Percentiles rank a stretch among this genome's conserved stretches.
phyloP scores from a whole-genome alignment of 352 stramenopile species.

The Sclerospora graminicola region DNA sequence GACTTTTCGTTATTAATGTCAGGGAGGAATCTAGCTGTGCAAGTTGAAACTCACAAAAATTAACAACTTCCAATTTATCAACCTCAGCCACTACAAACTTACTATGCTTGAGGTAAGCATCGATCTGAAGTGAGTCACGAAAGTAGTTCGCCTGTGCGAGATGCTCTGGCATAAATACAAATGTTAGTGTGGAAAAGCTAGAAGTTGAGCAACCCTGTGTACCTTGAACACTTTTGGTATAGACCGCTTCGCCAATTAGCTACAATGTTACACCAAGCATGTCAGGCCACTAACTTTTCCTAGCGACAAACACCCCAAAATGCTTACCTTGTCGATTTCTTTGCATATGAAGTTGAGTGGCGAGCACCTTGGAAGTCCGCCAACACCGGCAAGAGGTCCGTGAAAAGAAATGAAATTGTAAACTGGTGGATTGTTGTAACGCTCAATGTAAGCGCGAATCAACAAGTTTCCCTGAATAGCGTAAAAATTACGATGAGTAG shows the following conservation, averaged over 20 bases:
- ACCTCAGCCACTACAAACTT: neutral
- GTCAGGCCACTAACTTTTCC: neutral
- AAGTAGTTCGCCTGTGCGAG: slow-evolving; percentile 92
- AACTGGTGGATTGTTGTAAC: slow-evolving; percentile 89
- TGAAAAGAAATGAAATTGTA: slow-evolving; percentile 88
- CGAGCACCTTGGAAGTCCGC: slow-evolving; percentile 81
- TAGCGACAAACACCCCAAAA: neutral
- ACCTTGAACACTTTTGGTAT: slow-evolving; percentile 82
- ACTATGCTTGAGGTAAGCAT: slow-evolving; percentile 62
- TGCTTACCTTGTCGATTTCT: slow-evolving; percentile 52
- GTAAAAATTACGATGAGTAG: no score
- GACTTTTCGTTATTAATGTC: slow-evolving; percentile 89
- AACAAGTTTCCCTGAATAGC: slow-evolving; percentile 76
- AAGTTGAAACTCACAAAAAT: neutral
- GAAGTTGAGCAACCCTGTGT: neutral
- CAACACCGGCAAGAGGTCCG: slow-evolving; percentile 86
- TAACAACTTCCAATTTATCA: neutral
- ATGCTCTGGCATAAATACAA: slow-evolving; percentile 26
- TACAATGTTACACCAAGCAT: slow-evolving; percentile 16
- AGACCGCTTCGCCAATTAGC: slow-evolving; percentile 80
- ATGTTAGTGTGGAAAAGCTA: neutral
- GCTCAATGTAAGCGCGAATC: slow-evolving; percentile 90
- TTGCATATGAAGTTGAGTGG: slow-evolving; percentile 82
- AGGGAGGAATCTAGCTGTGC: slow-evolving; percentile 59
- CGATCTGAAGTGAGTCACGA: slow-evolving; percentile 73